phyloP scores from a whole-genome alignment of 306 rosid genomes.

The Mimosa pudica region DNA sequence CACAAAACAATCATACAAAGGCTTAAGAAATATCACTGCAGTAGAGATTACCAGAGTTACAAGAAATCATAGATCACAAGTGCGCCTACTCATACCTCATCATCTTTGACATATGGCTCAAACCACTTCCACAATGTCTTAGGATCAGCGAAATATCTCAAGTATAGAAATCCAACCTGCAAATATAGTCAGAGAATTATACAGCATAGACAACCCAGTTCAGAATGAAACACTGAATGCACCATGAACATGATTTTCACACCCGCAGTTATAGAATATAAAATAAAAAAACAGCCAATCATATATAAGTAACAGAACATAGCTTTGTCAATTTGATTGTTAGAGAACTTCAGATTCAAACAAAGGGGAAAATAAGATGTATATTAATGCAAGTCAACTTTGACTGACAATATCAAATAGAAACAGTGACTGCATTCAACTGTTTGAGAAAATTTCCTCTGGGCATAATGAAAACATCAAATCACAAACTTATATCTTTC shows the following conservation, averaged over 20 bases:
- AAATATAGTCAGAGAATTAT: constrained; percentile 22
- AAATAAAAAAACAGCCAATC: not conserved
- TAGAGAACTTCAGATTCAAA: not conserved
- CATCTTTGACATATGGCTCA: constrained; percentile 87
- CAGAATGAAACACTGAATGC: not conserved
- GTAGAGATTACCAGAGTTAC: constrained; percentile 19
- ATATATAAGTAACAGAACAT: constrained; percentile 17
- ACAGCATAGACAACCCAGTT: constrained; percentile 16
- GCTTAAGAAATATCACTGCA: constrained; percentile 15
- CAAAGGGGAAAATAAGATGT: constrained; percentile 20
- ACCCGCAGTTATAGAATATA: not conserved
- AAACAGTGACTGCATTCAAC: not conserved
- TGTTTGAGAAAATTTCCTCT: not conserved
- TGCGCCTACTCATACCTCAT: constrained; percentile 62
- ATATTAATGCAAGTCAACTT: constrained; percentile 15
- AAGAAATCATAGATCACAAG: constrained; percentile 12
- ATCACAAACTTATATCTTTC: not conserved
- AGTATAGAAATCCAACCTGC: constrained; percentile 92
- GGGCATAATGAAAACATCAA: not conserved
- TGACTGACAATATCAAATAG: constrained; percentile 18
- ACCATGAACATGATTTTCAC: constrained; percentile 3
- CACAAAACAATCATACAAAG: constrained; percentile 16
- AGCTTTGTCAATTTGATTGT: constrained; percentile 22
- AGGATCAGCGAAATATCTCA: constrained; percentile 91
- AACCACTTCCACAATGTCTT: constrained; percentile 95